These are phyloP conservation scores for Hanseniaspora hatyaiensis DNA, from an alignment of 805 yeast genomes.

Conservation along the genomic window DNA sequence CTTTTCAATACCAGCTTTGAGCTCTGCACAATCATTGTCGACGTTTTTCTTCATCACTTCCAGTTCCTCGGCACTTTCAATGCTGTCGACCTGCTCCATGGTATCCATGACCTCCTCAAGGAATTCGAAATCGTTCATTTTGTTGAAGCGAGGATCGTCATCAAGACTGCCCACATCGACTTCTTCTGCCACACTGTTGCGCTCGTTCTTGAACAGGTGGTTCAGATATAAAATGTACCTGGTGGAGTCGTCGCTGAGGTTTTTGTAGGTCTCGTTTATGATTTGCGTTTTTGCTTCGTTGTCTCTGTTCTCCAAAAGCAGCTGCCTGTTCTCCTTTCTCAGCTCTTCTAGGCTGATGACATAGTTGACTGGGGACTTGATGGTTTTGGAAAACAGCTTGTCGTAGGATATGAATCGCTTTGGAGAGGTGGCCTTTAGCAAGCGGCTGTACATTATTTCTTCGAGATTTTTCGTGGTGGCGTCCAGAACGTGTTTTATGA, in stretches of 20 bases:
- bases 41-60: constrained; percentile 7
- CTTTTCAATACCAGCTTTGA: constrained; percentile 5
- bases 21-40: neutral
- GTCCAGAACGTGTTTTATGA: no score
- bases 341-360: constrained; percentile 40
- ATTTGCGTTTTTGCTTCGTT: neutral
- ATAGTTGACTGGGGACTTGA: neutral
- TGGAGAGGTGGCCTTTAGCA: constrained; percentile 64
- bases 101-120: constrained; percentile 18
- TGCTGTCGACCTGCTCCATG: constrained; percentile 11
- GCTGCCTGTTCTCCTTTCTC: constrained; percentile 59
- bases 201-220: neutral
- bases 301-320: constrained; percentile 42
- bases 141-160: constrained; percentile 10
- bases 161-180: neutral
- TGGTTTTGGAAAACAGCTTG: constrained; percentile 8
- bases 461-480: no score
- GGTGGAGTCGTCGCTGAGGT: constrained; percentile 20
- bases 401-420: constrained; percentile 39
- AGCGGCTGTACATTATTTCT: no score
- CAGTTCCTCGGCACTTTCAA: neutral
- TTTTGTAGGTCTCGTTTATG: constrained; percentile 19
- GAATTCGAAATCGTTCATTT: constrained; percentile 15
- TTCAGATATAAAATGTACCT: constrained; percentile 6
- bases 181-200: neutral